Base-by-base conservation (phyloP, 371 early-diverging fungal genomes). In the Funneliformis caledonium region DNA sequence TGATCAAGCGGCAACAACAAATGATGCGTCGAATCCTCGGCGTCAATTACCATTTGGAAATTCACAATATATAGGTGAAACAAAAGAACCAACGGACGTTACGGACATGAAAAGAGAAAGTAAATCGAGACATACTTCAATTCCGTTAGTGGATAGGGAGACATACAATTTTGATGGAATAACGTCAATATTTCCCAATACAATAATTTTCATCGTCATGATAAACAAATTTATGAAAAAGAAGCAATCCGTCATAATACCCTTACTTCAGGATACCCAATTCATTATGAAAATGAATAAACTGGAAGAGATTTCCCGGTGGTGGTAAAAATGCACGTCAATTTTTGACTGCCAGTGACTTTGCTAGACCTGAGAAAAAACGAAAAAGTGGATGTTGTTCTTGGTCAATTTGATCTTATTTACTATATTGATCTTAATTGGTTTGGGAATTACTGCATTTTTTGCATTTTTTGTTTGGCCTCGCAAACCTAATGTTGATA, bases 391-490 rank as follows among this genome's bases (percentile, higher is more conserved):
- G 16, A n/a, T 76, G 76, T 62, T 76, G 76, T 47, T 61, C 76
- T 31, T 31, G 76, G 60, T 10, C 19, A 76, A 7, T 42, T 16
- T 76, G 76, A 37, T 37, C 9, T 19, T 76, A 59, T 16, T 76
- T 42, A 61, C 61, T 31, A 33, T 76, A n/a, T 10, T 76, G n/a
- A 76, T 76, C 45, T 31, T 76, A 11, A 19, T 76, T 11, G 31
- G 22, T n/a, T 61, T 76, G 37, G 76, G 42, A 3, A 42, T 76
- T 16, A 43, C 76, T 14, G n/a, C 31, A 76, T 76, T 60, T 62
- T 76, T 76, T 52, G 76, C n/a, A n/a, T n/a, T n/a, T 26, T 26
- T 26, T 26, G 26, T 76, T 31, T 59, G 56, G 62, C 76, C 76
- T 10, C 76, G 76, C 61, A 62, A 12, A 19, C 76, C 76, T 37